These are phyloP conservation scores for Isabelozyma gotoi DNA, from an alignment of 805 yeast species.

Conservation along the genomic window DNA sequence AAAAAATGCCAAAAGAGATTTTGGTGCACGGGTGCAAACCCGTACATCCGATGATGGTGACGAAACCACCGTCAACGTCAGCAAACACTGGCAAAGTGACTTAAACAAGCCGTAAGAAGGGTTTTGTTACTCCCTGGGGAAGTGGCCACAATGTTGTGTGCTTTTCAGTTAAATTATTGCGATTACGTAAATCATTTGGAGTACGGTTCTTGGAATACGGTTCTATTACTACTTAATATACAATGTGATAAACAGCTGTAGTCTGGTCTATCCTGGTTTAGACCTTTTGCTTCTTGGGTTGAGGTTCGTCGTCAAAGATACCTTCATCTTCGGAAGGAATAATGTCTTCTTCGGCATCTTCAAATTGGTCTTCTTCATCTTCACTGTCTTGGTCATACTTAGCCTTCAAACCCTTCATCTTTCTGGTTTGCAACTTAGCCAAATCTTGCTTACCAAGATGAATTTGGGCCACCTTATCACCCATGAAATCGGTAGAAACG, in stretches of 20 bases:
- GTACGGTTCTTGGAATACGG: neutral
- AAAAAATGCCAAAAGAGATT: neutral
- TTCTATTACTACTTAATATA: neutral
- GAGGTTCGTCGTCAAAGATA: conserved; percentile 9
- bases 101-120: too few species aligned
- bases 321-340: conserved; percentile 1
- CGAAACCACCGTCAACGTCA: too few species aligned
- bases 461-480: conserved; percentile 94
- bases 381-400: conserved; percentile 76
- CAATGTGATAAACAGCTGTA: neutral
- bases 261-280: too few species aligned
- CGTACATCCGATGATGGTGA: too few species aligned
- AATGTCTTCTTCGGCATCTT: conserved; percentile 14
- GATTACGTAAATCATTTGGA: too few species aligned
- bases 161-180: too few species aligned
- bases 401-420: conserved; percentile 96
- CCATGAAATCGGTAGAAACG: conserved; percentile 81
- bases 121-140: too few species aligned
- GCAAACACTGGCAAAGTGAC: too few species aligned
- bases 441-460: conserved; percentile 96
- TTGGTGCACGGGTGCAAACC: neutral
- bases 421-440: conserved; percentile 87
- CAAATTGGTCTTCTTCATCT: conserved; percentile 40
- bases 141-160: too few species aligned
- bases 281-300: conserved; percentile 32